Base-by-base conservation (phyloP, 441 rosid species). In the Populus trichocarpa region DNA sequence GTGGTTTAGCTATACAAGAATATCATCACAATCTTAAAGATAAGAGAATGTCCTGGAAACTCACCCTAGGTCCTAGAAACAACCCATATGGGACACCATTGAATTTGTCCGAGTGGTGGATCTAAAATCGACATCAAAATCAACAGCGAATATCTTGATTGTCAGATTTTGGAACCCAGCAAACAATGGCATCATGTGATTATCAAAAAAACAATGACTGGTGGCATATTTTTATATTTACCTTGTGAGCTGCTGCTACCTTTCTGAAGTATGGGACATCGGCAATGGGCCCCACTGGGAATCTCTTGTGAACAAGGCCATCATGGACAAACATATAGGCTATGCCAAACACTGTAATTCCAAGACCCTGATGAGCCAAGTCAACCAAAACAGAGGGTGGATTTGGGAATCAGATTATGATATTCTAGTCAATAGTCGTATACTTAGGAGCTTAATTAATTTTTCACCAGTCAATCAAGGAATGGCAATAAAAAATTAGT, bases 21-120 rank as follows among this genome's bases (percentile, higher is more conserved):
- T 50, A 50, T 14, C 57, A 50, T 50, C n/a, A 50, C 57, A 14
- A 14, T 50, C 38, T n/a, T 23, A 16, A 2, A 1, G 3, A 5
- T 2, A 36, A 28, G 26, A 0, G 33, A 6, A 8, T 5, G 16
- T 6, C 61, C 6, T 8, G 6, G 25, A 8, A 70, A 25, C 81
- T 53, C 67, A 86, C 99, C 97, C 85, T 96, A 1, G 97, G 98
- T 74, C 98, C 99, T 12, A 96, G 86, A 78, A 96, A 96, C 87
- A 96, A 81, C 71, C 99, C 99, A 78, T 96, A 96, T 71, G 99
- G 99, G 13, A 96, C 93, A 46, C 99, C 98, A 2, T 83, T 66
- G 86, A 96, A 93, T 80, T 92, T 96, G 32, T 96, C 98, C 35
- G 98, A 87, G 86, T 96, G 99, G 79, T 96, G 99, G 33, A 96